Evolutionary conservation across 179 eudicot genomes (phyloP).

Genomic region (Silene noctiflora): DNA sequence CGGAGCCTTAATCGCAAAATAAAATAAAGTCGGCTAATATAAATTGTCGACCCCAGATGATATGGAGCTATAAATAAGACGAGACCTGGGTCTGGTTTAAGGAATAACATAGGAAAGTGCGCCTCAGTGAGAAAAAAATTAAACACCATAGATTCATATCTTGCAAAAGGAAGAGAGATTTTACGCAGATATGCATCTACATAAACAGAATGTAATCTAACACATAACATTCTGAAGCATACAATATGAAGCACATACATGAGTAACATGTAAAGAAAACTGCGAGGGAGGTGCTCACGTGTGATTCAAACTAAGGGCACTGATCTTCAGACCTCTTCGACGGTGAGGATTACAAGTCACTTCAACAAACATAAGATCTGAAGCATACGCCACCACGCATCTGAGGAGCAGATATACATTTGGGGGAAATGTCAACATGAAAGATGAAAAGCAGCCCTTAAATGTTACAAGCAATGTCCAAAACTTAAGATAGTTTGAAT

Average conservation of each 20-base stretch:
- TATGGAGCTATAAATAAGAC: not conserved
- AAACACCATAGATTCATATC: not conserved
- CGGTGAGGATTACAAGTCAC: conserved; percentile 88
- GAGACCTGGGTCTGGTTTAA: not conserved
- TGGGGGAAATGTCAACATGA: conserved; percentile 2
- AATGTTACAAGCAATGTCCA: not conserved
- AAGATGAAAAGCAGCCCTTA: not conserved
- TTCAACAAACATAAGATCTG: conserved; percentile 70
- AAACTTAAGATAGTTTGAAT: not conserved
- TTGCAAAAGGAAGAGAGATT: not conserved
- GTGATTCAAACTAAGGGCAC: conserved; percentile 77
- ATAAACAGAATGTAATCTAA: not conserved
- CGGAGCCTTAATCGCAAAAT: not conserved
- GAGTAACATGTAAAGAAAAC: not conserved
- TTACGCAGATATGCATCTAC: not conserved
- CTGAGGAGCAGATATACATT: conserved; percentile 37
- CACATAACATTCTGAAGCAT: not conserved
- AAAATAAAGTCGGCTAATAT: not conserved
- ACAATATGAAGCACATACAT: not conserved
- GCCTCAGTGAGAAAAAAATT: not conserved
- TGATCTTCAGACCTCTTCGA: conserved; percentile 48
- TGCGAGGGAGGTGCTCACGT: conserved; percentile 51
- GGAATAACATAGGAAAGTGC: not conserved
- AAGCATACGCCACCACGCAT: conserved; percentile 83
- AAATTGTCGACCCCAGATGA: not conserved